Evolutionary conservation across 108 stramenopile species (phyloP), one percentile per base, ranked within the genome.

Genomic region (Discostella stelligeroides): DNA sequence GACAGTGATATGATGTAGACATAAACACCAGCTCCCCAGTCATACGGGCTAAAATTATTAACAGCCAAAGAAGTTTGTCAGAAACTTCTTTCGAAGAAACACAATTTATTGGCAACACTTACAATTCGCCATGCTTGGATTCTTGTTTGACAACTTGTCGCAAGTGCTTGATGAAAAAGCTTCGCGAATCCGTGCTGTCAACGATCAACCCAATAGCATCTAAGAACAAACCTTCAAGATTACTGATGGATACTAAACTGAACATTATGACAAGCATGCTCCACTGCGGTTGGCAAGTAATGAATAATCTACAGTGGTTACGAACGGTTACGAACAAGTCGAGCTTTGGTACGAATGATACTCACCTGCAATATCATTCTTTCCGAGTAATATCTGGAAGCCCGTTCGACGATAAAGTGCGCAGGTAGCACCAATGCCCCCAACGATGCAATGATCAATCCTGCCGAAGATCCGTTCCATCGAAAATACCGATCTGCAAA

Each of bases 1-100:
- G 81, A 73, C 29, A 88, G 61, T 2, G 88, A 88, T 50, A 79
- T 48, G 13, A 91, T n/a, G 48, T 94, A 94, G 54, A 88, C 86
- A 13, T 63, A 51, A 13, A 81, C 66, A 43, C 92, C 92, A 24
- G 84, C 67, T 20, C 80, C 72, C 85, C 87, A 89, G 66, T 94
- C 92, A 60, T 90, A 90, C 1, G 67, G 80, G 55, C 53, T 54
- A 54, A 25, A 84, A 39, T 28, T 5, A 1, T 4, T 3, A 72
- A 69, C 0, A 47, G 13, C 17, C 17, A 41, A 47, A 66, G 62
- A 21, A 27, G 13, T 34, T 27, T 23, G 11, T 51, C 53, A 54
- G 53, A 10, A 1, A 9, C 1, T 54, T 11, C 10, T 4, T 6
- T 54, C 15, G 13, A 28, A 28, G 24, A 12, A 15, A 12, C 51